Evolutionary conservation across 2,329 filamentous ascomycete species (phyloP), one percentile per base, ranked within the genome.

Genomic region (Ampelomyces quisqualis): DNA sequence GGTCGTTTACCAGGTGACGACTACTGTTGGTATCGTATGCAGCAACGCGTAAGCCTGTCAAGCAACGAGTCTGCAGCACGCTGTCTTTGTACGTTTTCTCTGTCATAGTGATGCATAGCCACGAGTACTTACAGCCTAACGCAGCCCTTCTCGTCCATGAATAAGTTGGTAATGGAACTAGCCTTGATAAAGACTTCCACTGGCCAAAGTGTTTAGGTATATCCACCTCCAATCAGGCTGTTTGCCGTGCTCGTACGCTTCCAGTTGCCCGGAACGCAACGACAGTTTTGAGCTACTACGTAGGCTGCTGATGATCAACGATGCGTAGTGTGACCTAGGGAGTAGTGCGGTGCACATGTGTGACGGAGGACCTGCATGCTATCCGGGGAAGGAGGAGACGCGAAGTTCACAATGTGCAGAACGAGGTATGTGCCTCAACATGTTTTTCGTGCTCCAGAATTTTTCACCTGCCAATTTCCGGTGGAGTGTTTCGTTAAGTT

Each of bases 31-130:
- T 18, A 36, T 41, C 31, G 33, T 33, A 49, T 38, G 37, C 24
- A n/a, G 40, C 43, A 49, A 56, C 60, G 60, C 57, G 60, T 64
- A 53, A 64, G 58, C 62, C 40, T 42, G 28, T 48, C 26, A 53
- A 47, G 43, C 40, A 55, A 52, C 26, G 44, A 45, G 39, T 31
- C 38, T 63, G 56, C 60, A 56, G 49, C 24, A 42, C 30, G 41
- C 47, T 23, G 22, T 39, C 43, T 55, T 53, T 46, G 46, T 52
- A 45, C 39, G n/a, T 26, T 28, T 36, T 30, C 15, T 26, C 38
- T 35, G 40, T 23, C 47, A 39, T 47, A 15, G 47, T 50, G 35
- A 43, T 41, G 51, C 44, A 34, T 38, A 43, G 35, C 32, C 13
- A 27, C 34, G 22, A 34, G 24, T 47, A 42, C 43, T 45, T 43